Base-by-base conservation (phyloP, 164 flowering plant species). In the Vitis vinifera region DNA sequence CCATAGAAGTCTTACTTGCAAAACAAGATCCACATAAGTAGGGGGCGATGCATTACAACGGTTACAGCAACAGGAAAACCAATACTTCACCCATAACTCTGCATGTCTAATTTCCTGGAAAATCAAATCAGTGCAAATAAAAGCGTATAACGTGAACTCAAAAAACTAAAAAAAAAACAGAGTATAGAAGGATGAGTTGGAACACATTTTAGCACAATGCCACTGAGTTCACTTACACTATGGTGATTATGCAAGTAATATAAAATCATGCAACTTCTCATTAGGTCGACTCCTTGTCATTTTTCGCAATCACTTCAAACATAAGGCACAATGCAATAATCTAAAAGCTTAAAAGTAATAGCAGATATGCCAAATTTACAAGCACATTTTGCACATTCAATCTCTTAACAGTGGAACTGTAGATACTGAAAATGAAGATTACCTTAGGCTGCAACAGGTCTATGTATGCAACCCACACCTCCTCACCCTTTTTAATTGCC, bases 361-460 rank as follows among this genome's bases (percentile, higher is more conserved):
- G 10, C 2, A 12, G 10, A 55, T 6, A 27, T 2, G 7, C 49
- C 5, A 61, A 57, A 57, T 57, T 57, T 14, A 48, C 50, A 48
- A 48, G 48, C 52, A 27, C 12, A 48, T 63, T 63, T 47, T 29
- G 15, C 29, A 15, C 14, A 13, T 47, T 48, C n/a, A 16, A 16
- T 3, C n/a, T 4, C 15, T 17, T 13, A 17, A 48, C 16, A 0
- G 4, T 13, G 47, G 12, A 65, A 49, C 50, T 14, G 27, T 12
- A n/a, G 64, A 53, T 10, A 72, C 3, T 4, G 4, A 59, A 23
- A 44, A n/a, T 7, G 27, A 29, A 4, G 44, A 37, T 59, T 77
- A 90, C 97, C 92, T 79, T 87, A 17, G 91, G 90, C 74, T 85
- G 93, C 75, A 92, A 75, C 75, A 90, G 73, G 69, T 92, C 95